Evolutionary conservation across 495 filamentous ascomycete genomes (phyloP).

Genomic region (Neurospora pannonica): DNA sequence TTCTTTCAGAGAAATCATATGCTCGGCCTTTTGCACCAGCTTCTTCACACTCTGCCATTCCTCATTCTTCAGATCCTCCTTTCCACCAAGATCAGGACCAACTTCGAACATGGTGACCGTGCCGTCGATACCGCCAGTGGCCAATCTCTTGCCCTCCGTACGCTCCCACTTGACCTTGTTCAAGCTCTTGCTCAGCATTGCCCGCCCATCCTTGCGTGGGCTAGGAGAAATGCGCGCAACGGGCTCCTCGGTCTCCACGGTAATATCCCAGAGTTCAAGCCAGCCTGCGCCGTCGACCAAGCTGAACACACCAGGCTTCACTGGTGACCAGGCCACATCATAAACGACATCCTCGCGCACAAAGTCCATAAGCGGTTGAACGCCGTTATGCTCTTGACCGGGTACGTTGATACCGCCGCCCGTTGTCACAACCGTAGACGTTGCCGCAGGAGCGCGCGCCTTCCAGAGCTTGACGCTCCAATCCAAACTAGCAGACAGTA

Average conservation of each 20-base stretch:
- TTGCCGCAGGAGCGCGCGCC: conserved; percentile 66
- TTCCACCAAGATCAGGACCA: conserved; percentile 70
- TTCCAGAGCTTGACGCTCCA: conserved; percentile 98
- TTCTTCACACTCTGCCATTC: conserved; percentile 90
- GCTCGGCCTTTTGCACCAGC: conserved; percentile 60
- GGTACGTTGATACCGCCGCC: not conserved
- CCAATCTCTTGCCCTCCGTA: conserved; percentile 74
- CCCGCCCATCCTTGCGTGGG: conserved; percentile 45
- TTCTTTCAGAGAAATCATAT: not conserved
- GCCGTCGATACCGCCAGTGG: conserved; percentile 84
- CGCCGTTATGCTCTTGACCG: conserved; percentile 8
- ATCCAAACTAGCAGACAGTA: conserved; percentile 77
- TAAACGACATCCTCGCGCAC: conserved; percentile 92
- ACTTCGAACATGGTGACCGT: conserved; percentile 90
- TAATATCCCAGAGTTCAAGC: conserved; percentile 92
- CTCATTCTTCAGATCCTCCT: conserved; percentile 68
- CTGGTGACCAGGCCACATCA: conserved; percentile 87
- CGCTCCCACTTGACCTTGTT: conserved; percentile 93
- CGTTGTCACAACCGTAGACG: conserved; percentile 31
- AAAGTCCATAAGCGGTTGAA: conserved; percentile 76
- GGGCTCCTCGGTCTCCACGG: conserved; percentile 83
- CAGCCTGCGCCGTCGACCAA: conserved; percentile 89
- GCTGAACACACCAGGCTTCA: conserved; percentile 86
- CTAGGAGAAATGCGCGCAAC: conserved; percentile 64
- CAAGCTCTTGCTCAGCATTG: conserved; percentile 64